Conservation (phyloP, 129 eudicot genomes). For the Flaveria brownii region DNA sequence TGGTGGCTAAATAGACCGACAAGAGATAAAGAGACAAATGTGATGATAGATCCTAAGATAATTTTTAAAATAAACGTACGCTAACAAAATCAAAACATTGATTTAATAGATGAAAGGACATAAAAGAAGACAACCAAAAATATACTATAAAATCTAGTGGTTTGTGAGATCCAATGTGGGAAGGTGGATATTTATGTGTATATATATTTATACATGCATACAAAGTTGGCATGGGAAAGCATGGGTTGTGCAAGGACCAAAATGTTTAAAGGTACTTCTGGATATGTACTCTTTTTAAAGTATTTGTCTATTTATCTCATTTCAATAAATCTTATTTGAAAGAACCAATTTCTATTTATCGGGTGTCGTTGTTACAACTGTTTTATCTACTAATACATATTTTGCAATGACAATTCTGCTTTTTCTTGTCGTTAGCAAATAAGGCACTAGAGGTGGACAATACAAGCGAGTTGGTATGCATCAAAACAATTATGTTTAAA, state of each 20-base stretch:
- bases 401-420: background rate
- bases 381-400: too few species aligned
- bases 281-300: constrained; percentile 11
- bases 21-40: background rate
- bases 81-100: background rate
- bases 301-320: background rate
- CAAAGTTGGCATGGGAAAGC: constrained; percentile 24
- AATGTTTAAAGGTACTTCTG: background rate
- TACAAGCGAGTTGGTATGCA: too few species aligned
- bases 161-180: constrained; percentile 27
- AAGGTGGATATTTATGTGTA: constrained; percentile 12
- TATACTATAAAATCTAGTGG: constrained; percentile 26
- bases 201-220: constrained; percentile 7
- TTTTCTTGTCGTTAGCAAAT: too few species aligned
- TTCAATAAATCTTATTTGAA: constrained; percentile 3
- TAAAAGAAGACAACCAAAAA: constrained; percentile 15
- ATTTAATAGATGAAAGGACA: constrained; percentile 10
- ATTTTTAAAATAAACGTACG: background rate
- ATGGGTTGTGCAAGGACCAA: constrained; percentile 9
- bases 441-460: too few species aligned
- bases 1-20: background rate
- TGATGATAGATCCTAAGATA: background rate
- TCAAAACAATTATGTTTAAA: too few species aligned
- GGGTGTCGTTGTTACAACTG: constrained; percentile 2
- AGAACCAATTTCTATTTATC: constrained; percentile 1